Conservation (phyloP, 2,329 filamentous ascomycete species). For the Sporothrix variecibatus region DNA sequence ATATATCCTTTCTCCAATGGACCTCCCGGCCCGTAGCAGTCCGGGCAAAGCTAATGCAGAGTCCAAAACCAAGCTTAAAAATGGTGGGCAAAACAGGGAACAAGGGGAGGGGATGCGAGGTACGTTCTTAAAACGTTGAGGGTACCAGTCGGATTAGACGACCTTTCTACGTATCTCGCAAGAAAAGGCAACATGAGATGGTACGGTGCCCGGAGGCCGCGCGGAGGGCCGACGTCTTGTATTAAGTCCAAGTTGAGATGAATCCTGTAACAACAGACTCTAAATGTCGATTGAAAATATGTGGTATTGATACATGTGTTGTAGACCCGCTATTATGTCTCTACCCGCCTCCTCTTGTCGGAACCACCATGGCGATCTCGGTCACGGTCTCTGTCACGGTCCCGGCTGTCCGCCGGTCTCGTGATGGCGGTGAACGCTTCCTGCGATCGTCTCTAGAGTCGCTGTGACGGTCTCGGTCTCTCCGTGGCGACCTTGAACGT, state of each 20-base stretch:
- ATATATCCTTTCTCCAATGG: background rate
- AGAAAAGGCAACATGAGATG: background rate
- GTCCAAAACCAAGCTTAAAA: background rate
- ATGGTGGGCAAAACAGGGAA: background rate
- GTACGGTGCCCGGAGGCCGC: background rate
- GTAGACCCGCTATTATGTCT: slow-evolving; percentile 34
- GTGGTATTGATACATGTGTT: background rate
- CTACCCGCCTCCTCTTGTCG: slow-evolving; percentile 63
- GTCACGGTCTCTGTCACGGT: slow-evolving; percentile 44
- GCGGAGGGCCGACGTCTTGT: background rate
- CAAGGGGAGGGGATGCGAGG: background rate
- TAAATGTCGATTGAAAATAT: background rate
- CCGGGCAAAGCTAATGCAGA: background rate
- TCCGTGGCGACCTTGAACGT: slow-evolving; percentile 43
- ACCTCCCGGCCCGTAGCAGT: background rate
- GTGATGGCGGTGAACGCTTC: slow-evolving; percentile 58
- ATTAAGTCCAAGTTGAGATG: background rate
- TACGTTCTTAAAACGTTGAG: background rate
- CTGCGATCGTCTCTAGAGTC: slow-evolving; percentile 50
- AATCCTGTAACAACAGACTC: background rate
- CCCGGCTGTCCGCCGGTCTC: slow-evolving; percentile 50
- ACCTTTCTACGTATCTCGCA: background rate
- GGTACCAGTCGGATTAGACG: background rate
- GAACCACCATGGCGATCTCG: slow-evolving; percentile 52
- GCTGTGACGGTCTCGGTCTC: slow-evolving; percentile 38